phyloP scores from a whole-genome alignment of 1,284 basidiomycete species.

The Pulveroboletus ridleyi region DNA sequence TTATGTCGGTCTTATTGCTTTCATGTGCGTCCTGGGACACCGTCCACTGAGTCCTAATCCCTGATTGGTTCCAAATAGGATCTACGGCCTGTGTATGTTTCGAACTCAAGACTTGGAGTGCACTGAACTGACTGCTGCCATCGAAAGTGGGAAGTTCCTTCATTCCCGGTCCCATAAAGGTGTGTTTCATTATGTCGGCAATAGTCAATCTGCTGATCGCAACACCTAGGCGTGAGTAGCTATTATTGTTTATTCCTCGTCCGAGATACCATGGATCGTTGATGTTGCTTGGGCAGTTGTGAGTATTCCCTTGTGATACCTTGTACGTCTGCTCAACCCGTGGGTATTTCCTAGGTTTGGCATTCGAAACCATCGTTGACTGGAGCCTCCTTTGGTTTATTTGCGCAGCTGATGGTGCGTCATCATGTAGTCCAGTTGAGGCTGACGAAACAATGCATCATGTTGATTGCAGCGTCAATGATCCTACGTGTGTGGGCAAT shows the following conservation, averaged over 20 bases:
- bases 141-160: constrained; percentile 11
- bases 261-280: too few species aligned
- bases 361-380: neutral
- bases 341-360: neutral
- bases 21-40: constrained; percentile 13
- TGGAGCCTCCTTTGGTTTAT: neutral
- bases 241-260: neutral
- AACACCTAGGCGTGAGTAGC: constrained; percentile 8
- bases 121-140: neutral
- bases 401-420: neutral
- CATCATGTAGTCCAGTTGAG: neutral
- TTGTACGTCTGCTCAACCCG: neutral
- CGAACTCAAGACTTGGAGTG: too few species aligned
- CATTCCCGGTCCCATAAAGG: constrained; percentile 9
- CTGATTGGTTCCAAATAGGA: neutral
- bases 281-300: constrained; percentile 13
- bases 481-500: too few species aligned
- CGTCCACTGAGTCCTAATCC: neutral
- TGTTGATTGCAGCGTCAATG: neutral
- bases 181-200: neutral
- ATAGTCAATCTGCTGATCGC: neutral
- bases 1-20: constrained; percentile 13
- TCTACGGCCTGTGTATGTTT: constrained; percentile 5
- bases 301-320: neutral
- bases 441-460: neutral